Evolutionary conservation across 1,139 yeast genomes (phyloP), one percentile per base, ranked within the genome.

Genomic region (Sugiyamaella sp.): DNA sequence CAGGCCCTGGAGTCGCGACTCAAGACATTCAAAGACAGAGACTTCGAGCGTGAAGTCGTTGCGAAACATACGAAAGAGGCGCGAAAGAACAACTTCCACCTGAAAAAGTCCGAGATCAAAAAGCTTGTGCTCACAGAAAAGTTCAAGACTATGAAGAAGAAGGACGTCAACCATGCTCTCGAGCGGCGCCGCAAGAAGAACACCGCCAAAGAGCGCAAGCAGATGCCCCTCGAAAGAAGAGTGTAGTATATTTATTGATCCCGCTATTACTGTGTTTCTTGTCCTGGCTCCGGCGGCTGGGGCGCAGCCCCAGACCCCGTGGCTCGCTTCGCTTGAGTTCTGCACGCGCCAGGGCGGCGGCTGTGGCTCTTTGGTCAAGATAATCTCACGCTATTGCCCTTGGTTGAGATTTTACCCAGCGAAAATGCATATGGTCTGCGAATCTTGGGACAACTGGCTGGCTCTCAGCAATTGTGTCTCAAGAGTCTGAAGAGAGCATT

Each of bases 111-210:
- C 55, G 98, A 91, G 60, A 84, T 88, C 75, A 77, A 95, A 58
- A 89, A 88, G 73, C 79, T 93, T 68, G 77, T 93, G 51, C 91
- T 90, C 67, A 86, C 86, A 73, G 96, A 93, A 70, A 88, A 88
- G 71, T 93, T 86, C 74, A 95, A 89, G 60, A 73, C 76, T 56
- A 87, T 93, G 97, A 88, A 83, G 74, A 75, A 85, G 44, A 78
- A 80, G 57, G 97, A 93, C 69, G 80, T 96, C 65, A 91, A 87
- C 63, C 86, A 86, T 78, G 90, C 86, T 38, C 81, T 93, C 80
- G 97, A 90, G 73, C 81, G 97, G 69, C 88, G 91, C 80, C 82
- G 98, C 68, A 91, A 91, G 86, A 88, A 86, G 80, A 82, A 89
- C 70, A 78, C 91, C 68, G 96, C 97, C 64, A 88, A 87, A 73